Conservation (phyloP, 257 asterid species). For the Penstemon davidsonii region DNA sequence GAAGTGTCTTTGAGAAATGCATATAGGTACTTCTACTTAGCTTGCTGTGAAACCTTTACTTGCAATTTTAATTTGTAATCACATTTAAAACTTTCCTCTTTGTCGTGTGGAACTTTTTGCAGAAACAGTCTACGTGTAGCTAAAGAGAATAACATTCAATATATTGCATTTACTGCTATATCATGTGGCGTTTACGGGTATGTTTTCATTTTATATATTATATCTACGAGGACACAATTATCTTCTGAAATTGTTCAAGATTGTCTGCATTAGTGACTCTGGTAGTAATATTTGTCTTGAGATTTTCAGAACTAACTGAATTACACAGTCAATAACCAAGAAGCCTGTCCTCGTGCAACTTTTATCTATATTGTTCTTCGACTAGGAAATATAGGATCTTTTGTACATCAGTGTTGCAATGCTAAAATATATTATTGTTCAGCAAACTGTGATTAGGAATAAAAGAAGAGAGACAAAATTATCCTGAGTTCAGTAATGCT, state of each 20-base stretch:
- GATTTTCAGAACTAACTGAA: background rate
- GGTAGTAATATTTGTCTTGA: background rate
- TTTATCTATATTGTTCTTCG: background rate
- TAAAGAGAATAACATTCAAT: slow-evolving; percentile 68
- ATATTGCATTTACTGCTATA: slow-evolving; percentile 89
- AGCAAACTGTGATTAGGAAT: slow-evolving; percentile 5
- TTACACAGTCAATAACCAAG: background rate
- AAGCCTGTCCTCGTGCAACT: slow-evolving; percentile 8
- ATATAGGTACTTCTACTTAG: slow-evolving; percentile 53
- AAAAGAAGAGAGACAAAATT: background rate
- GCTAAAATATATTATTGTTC: background rate
- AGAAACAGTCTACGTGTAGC: slow-evolving; percentile 84
- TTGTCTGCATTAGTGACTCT: background rate
- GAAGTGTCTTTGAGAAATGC: slow-evolving; percentile 69
- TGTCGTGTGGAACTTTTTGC: slow-evolving; percentile 36
- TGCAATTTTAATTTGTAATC: background rate
- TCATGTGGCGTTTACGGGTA: slow-evolving; percentile 92
- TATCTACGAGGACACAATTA: background rate
- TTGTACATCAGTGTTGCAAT: background rate
- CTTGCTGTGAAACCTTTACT: background rate
- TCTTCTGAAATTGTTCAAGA: background rate
- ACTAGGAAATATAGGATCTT: slow-evolving; percentile 1
- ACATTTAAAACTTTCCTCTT: slow-evolving; percentile 16
- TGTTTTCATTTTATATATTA: background rate
- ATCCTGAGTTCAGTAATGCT: background rate